phyloP scores from a whole-genome alignment of 2,329 filamentous ascomycete species.

The Exophiala sp. region DNA sequence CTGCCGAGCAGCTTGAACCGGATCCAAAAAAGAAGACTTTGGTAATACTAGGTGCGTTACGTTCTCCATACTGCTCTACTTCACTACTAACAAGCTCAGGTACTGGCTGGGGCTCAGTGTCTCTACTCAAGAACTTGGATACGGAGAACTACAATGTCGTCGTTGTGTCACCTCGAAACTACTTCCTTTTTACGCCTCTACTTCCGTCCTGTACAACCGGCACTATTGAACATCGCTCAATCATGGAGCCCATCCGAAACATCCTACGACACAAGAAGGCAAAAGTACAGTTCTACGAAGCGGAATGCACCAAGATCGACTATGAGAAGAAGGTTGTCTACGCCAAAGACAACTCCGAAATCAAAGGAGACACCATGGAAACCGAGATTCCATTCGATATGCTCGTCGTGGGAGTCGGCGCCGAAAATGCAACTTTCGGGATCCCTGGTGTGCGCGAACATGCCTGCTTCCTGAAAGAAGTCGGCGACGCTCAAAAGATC shows the following conservation, averaged over 20 bases:
- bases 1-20: constrained; percentile 67
- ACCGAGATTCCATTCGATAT: constrained; percentile 96
- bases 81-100: constrained; percentile 48
- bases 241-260: constrained; percentile 97
- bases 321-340: constrained; percentile 80
- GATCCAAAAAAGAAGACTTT: constrained; percentile 94
- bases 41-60: constrained; percentile 75
- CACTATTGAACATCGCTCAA: constrained; percentile 96
- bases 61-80: not conserved
- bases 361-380: constrained; percentile 73
- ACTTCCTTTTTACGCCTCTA: constrained; percentile 98
- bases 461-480: constrained; percentile 98
- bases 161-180: constrained; percentile 96
- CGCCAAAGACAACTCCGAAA: constrained; percentile 86
- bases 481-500: constrained; percentile 89
- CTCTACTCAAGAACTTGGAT: constrained; percentile 95
- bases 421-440: constrained; percentile 97
- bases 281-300: constrained; percentile 93
- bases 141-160: constrained; percentile 99
- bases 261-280: constrained; percentile 94
- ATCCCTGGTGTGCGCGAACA: constrained; percentile 93
- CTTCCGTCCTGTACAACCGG: constrained; percentile 96
- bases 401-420: constrained; percentile 93
- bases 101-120: constrained; percentile 93
- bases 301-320: constrained; percentile 89